Percentiles rank a stretch among this genome's conserved stretches.
phyloP scores from a whole-genome alignment of 148 eudicot genomes.

The Chenopodium suecicum region DNA sequence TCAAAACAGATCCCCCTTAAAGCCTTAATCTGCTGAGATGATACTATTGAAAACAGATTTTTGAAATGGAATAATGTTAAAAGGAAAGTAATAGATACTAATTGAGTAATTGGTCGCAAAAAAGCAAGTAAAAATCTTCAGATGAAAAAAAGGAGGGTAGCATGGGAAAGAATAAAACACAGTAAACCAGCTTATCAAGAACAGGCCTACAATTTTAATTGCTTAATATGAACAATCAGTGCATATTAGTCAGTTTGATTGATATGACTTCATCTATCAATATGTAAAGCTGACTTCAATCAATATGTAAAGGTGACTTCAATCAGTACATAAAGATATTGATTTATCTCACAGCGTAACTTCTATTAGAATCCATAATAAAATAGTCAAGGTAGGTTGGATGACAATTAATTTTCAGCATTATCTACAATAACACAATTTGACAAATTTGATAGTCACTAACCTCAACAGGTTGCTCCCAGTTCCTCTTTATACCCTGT shows the following conservation, averaged over 20 bases:
- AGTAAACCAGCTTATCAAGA: background rate
- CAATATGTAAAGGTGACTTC: no score
- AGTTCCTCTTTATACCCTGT: conserved; percentile 76
- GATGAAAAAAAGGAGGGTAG: background rate
- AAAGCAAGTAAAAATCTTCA: background rate
- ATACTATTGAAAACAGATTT: background rate
- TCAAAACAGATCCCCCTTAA: background rate
- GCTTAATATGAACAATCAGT: background rate
- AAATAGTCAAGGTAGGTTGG: background rate
- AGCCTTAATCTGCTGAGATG: background rate
- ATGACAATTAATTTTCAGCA: background rate
- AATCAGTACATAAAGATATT: background rate
- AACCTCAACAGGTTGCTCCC: conserved; percentile 91
- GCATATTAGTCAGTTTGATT: background rate
- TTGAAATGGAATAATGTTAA: no score
- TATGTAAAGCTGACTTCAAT: background rate
- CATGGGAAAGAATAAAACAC: background rate
- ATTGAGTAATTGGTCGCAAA: no score
- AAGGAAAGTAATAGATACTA: background rate
- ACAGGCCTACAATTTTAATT: background rate
- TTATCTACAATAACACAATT: background rate
- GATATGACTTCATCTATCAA: background rate
- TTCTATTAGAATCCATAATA: background rate
- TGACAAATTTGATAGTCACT: conserved; percentile 16
- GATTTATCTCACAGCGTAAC: background rate